Base-by-base conservation (phyloP, 768 basidiomycete genomes). In the Lenzites betulinus region DNA sequence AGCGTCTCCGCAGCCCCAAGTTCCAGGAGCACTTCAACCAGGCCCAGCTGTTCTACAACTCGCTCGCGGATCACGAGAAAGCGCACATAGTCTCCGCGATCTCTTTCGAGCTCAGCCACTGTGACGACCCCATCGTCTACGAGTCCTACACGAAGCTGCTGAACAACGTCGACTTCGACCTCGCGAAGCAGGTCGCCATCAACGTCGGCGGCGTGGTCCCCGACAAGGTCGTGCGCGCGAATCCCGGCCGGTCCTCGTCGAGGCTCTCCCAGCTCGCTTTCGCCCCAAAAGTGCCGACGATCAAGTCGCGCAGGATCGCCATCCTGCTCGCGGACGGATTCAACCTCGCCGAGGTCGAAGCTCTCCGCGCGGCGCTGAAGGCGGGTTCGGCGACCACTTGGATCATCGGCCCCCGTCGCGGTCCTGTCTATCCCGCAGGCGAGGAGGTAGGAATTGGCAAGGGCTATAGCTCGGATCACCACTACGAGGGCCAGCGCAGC, bases 61-160 rank as follows among this genome's bases (percentile, higher is more conserved):
- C 92, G 7, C 80, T 95, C 48, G 67, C 81, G 1, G 66, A 77
- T 0, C 70, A 83, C 56, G 94, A 95, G 77, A 85, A 88, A 73
- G 62, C 75, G n/a, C 92, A 95, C 71, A 76, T 94, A 30, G 74
- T 84, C 50, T 68, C 75, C 4, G 93, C 91, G 5, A 79, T 91
- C 59, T 83, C 85, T 13, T 95, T 96, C 71, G 93, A 95, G 74
- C 79, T 96, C 35, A 86, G 85, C 58, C 92, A 94, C 69, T 90
- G 89, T 73, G 88, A 92, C 52, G 91, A 94, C 66, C 81, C 82
- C 0, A 73, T 77, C 2, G 89, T 95, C 1, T 89, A 88, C 72
- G 76, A 84, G 69, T 78, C 78, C 2, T 89, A 91, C 71, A 84
- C 89, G 55, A 78, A 82, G 42, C 69, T 88, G 16, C 81, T 92